phyloP scores from a whole-genome alignment of 805 yeast species.

The Saturnispora galanensis region DNA sequence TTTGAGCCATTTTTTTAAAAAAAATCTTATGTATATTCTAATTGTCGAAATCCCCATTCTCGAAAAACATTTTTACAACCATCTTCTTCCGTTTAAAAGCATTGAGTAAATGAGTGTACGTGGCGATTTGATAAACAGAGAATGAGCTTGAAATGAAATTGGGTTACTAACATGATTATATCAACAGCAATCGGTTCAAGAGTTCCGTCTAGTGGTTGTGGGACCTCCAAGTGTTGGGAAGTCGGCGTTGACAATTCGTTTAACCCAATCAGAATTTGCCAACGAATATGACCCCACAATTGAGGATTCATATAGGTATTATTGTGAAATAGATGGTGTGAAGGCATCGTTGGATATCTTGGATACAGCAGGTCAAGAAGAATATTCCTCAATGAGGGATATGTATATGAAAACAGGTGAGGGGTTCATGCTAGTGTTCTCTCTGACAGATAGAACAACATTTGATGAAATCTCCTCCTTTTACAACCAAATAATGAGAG shows the following conservation, averaged over 20 bases:
- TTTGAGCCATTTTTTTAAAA: too few relatives aligned
- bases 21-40: too few relatives aligned
- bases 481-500: slow-evolving; percentile 37
- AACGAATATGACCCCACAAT: slow-evolving; percentile 98
- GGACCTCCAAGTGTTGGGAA: slow-evolving; percentile 99
- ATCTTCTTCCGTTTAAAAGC: neutral
- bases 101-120: neutral
- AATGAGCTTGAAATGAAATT: neutral
- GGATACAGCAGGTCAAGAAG: slow-evolving; percentile 98
- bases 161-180: slow-evolving; percentile 1
- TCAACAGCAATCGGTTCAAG: slow-evolving; percentile 29
- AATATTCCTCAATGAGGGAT: slow-evolving; percentile 86
- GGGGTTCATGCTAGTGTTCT: slow-evolving; percentile 82
- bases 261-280: slow-evolving; percentile 89
- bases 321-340: slow-evolving; percentile 72
- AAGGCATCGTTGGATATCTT: slow-evolving; percentile 75
- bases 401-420: slow-evolving; percentile 95
- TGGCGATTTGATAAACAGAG: neutral
- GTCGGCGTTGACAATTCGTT: slow-evolving; percentile 88
- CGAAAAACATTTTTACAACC: neutral
- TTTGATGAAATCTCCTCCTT: slow-evolving; percentile 79
- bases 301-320: slow-evolving; percentile 85
- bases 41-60: too few relatives aligned
- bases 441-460: slow-evolving; percentile 75
- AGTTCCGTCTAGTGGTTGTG: slow-evolving; percentile 88